Evolutionary conservation across 2,329 filamentous ascomycete species (phyloP).

Genomic region (Ceratocystis colombiana): DNA sequence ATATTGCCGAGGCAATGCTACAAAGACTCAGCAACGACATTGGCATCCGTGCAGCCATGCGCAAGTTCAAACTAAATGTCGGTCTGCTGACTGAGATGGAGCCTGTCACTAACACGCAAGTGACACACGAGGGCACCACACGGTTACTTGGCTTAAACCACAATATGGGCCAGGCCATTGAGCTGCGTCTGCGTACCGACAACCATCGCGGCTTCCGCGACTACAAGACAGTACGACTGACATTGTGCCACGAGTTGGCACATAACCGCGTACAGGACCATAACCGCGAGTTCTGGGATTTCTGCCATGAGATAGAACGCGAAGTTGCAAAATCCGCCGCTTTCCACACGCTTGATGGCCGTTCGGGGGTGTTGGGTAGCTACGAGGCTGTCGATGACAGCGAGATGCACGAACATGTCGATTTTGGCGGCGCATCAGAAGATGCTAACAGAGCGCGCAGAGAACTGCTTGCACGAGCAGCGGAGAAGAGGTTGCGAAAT

Average conservation of each 20-base stretch:
- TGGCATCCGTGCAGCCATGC: constrained; percentile 76
- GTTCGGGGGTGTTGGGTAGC: constrained; percentile 41
- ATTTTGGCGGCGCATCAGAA: constrained; percentile 56
- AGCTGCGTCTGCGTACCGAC: constrained; percentile 83
- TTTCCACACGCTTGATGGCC: constrained; percentile 54
- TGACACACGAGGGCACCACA: constrained; percentile 58
- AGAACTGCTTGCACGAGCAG: constrained; percentile 64
- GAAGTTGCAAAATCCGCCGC: constrained; percentile 52
- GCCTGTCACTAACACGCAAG: constrained; percentile 63
- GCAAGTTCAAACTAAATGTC: constrained; percentile 72
- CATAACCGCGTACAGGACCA: constrained; percentile 84
- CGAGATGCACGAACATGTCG: constrained; percentile 56
- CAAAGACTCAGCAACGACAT: constrained; percentile 69
- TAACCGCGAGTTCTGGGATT: constrained; percentile 77
- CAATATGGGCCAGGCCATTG: constrained; percentile 80
- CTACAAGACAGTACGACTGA: constrained; percentile 83
- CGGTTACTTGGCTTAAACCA: constrained; percentile 78
- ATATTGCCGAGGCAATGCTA: constrained; percentile 61
- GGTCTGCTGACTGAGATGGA: constrained; percentile 92
- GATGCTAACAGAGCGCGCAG: constrained; percentile 50
- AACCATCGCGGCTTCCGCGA: constrained; percentile 88
- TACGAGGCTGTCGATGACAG: constrained; percentile 41
- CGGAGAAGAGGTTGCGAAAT: constrained; percentile 47
- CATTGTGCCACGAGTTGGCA: constrained; percentile 86
- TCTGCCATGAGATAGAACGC: constrained; percentile 76